These are phyloP conservation scores for Microbotryum violaceum DNA, from an alignment of 1,284 basidiomycete genomes.

Conservation along the genomic window DNA sequence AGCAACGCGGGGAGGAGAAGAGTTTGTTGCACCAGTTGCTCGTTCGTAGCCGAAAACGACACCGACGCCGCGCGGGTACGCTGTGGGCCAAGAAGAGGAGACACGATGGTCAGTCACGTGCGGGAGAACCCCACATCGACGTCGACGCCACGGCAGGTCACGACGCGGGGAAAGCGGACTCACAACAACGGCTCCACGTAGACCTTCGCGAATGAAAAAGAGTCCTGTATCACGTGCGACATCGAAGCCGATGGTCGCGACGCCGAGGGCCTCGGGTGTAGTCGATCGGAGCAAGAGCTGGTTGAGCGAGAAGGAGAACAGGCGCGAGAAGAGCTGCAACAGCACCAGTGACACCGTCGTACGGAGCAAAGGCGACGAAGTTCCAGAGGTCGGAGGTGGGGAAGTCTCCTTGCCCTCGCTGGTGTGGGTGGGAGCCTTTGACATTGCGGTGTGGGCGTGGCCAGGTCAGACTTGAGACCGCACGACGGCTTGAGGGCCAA, in stretches of 20 bases:
- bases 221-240: conserved; percentile 79
- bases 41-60: neutral
- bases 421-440: no score
- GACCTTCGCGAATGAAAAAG: conserved; percentile 83
- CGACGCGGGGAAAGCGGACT: conserved; percentile 1
- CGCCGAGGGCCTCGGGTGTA: conserved; percentile 77
- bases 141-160: neutral
- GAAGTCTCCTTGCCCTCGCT: no score
- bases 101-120: neutral
- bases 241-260: conserved; percentile 78
- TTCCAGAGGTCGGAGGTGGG: no score
- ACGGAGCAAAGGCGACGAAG: neutral
- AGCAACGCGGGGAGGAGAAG: conserved; percentile 51
- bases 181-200: conserved; percentile 67
- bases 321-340: conserved; percentile 73
- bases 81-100: neutral
- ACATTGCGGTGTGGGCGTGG: no score
- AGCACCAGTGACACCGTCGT: conserved; percentile 64
- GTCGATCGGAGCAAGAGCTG: conserved; percentile 76
- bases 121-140: neutral
- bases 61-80: neutral
- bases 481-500: no score
- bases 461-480: no score
- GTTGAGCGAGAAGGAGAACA: conserved; percentile 81
- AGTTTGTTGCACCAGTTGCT: conserved; percentile 44